Percentiles rank a stretch among this genome's conserved stretches.
These are phyloP conservation scores for Acer yangbiense DNA, from an alignment of 345 rosid species.

Conservation along the genomic window DNA sequence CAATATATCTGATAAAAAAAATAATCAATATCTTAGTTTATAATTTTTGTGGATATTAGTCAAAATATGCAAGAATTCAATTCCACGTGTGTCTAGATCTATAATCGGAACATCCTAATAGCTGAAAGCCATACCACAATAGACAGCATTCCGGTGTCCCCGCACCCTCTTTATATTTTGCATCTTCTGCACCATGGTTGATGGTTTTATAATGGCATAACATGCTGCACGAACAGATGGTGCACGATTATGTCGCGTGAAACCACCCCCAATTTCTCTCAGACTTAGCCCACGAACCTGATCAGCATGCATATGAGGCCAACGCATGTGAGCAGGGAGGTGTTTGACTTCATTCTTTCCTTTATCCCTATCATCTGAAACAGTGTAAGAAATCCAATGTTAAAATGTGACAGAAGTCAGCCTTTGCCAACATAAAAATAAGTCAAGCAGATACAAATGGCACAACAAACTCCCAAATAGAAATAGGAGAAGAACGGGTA, in stretches of 20 bases:
- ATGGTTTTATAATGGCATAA: constrained; percentile 91
- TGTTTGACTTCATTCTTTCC: constrained; percentile 36
- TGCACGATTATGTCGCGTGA: constrained; percentile 89
- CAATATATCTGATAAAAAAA: background rate
- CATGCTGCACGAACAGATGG: constrained; percentile 96
- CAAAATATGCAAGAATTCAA: background rate
- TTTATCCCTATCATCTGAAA: constrained; percentile 55
- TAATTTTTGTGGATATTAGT: background rate
- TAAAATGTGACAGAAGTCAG: constrained; percentile 10
- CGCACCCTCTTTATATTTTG: constrained; percentile 87
- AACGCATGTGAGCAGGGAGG: constrained; percentile 74
- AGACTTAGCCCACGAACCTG: constrained; percentile 86
- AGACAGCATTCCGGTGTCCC: constrained; percentile 97
- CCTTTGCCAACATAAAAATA: constrained; percentile 7
- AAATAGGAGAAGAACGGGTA: background rate
- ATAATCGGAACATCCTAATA: constrained; percentile 1
- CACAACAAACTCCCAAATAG: background rate
- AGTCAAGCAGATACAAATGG: background rate
- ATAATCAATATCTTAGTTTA: background rate
- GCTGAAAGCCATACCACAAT: constrained; percentile 73
- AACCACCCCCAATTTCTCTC: constrained; percentile 99
- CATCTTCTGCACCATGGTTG: constrained; percentile 95
- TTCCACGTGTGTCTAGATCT: background rate
- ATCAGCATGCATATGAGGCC: constrained; percentile 96
- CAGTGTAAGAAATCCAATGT: constrained; percentile 17